These are phyloP conservation scores for Boeremia exigua DNA, from an alignment of 2,329 filamentous ascomycete species.

Conservation along the genomic window DNA sequence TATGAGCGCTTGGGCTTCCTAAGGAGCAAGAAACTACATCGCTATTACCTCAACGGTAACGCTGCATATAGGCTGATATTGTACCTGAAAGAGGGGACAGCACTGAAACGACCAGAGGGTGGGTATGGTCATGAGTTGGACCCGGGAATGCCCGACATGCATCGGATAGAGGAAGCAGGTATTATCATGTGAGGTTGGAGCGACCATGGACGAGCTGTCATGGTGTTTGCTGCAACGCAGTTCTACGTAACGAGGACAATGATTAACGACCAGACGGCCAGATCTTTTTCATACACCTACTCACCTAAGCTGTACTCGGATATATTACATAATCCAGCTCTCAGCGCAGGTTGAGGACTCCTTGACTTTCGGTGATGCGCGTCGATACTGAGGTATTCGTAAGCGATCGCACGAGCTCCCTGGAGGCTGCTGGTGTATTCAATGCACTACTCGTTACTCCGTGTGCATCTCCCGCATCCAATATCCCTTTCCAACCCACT, in stretches of 20 bases:
- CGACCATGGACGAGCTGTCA: not conserved
- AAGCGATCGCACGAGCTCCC: too few species aligned
- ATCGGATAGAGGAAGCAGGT: slow-evolving; percentile 9
- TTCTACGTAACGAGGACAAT: not conserved
- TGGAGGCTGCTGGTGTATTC: too few species aligned
- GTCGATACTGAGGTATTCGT: too few species aligned
- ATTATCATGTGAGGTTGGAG: not conserved
- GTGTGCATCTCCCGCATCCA: slow-evolving; percentile 5
- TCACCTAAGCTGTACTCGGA: not conserved
- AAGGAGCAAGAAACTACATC: slow-evolving; percentile 87
- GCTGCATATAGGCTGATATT: slow-evolving; percentile 90
- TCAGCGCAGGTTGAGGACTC: not conserved
- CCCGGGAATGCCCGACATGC: slow-evolving; percentile 7
- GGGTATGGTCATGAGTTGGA: slow-evolving; percentile 2
- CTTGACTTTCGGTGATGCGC: too few species aligned
- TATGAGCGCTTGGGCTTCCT: slow-evolving; percentile 94
- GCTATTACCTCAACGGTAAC: slow-evolving; percentile 96
- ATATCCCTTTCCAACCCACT: slow-evolving; percentile 11
- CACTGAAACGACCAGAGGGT: slow-evolving; percentile 36
- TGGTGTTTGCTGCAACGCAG: not conserved
- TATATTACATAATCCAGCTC: not conserved
- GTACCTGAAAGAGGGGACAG: slow-evolving; percentile 66
- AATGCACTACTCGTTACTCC: not conserved
- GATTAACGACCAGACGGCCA: not conserved
- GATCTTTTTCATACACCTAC: not conserved